Evolutionary conservation across 768 basidiomycete genomes (phyloP).

Genomic region (Sarcodon aspratus): DNA sequence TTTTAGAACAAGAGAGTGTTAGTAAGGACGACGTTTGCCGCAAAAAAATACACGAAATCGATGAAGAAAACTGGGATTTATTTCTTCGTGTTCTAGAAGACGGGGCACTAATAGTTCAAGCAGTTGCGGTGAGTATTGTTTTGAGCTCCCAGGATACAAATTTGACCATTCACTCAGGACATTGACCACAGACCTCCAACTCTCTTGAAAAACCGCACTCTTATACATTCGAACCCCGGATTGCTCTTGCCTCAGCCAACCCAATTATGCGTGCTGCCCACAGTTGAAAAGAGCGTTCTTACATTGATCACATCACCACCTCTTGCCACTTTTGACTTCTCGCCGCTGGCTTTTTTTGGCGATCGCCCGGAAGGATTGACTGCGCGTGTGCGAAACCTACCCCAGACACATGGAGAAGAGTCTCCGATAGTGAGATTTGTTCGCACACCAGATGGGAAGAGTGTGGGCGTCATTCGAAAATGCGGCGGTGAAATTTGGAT

Average conservation of each 20-base stretch:
- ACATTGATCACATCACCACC: conserved; percentile 61
- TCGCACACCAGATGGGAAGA: conserved; percentile 70
- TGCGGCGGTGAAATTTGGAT: conserved; percentile 53
- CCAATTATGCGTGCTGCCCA: conserved; percentile 43
- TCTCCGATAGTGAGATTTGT: conserved; percentile 45
- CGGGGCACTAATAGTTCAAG: conserved; percentile 63
- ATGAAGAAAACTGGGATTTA: conserved; percentile 67
- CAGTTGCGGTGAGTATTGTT: conserved; percentile 48
- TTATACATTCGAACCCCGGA: conserved; percentile 50
- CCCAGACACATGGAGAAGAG: too few relatives aligned
- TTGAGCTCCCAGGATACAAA: conserved; percentile 1
- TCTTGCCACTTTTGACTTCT: conserved; percentile 47
- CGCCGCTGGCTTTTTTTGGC: conserved; percentile 51
- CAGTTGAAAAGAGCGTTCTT: conserved; percentile 23
- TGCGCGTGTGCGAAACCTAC: conserved; percentile 5
- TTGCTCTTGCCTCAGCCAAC: conserved; percentile 35
- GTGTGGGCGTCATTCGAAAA: conserved; percentile 53
- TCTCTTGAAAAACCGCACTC: conserved; percentile 59
- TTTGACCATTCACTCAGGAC: conserved; percentile 38
- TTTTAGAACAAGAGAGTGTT: conserved; percentile 20
- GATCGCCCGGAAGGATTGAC: conserved; percentile 31
- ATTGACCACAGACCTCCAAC: conserved; percentile 85
- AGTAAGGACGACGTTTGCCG: conserved; percentile 33
- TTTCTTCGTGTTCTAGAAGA: conserved; percentile 65
- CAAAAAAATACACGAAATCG: conserved; percentile 46